Evolutionary conservation across 106 monocot genomes (phyloP).

Genomic region (Agapanthus africanus): DNA sequence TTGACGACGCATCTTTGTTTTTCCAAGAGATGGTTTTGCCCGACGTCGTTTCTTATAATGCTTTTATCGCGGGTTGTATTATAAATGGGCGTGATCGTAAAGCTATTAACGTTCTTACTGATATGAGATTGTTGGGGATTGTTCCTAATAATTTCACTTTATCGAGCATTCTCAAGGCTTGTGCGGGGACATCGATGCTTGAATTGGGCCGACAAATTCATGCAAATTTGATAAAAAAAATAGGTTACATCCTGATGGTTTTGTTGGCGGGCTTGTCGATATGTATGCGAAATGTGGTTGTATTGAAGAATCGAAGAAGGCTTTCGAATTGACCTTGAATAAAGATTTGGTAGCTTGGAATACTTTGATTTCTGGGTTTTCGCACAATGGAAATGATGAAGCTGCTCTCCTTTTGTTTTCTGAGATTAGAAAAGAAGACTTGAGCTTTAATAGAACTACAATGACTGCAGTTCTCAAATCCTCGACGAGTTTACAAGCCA

Average conservation of each 20-base stretch:
- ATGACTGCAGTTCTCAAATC: conserved; percentile 77
- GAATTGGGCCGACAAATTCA: conserved; percentile 61
- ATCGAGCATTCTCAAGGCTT: conserved; percentile 77
- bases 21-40: conserved; percentile 36
- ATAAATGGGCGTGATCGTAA: conserved; percentile 33
- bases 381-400: conserved; percentile 43
- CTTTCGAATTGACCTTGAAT: conserved; percentile 40
- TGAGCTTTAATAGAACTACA: conserved; percentile 61
- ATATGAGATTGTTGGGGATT: conserved; percentile 46
- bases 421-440: conserved; percentile 50
- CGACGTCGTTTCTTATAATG: conserved; percentile 82
- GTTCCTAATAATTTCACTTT: conserved; percentile 62
- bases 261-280: conserved; percentile 76
- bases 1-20: conserved; percentile 28
- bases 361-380: conserved; percentile 77
- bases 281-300: conserved; percentile 62
- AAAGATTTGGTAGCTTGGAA: conserved; percentile 73
- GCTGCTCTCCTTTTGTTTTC: conserved; percentile 46
- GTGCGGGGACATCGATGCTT: conserved; percentile 41
- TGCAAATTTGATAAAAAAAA: conserved; percentile 40
- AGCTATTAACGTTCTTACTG: conserved; percentile 41
- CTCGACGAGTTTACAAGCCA: conserved; percentile 37
- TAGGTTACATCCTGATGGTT: conserved; percentile 33
- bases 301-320: conserved; percentile 34
- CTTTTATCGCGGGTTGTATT: conserved; percentile 73